Percentiles rank a stretch among this genome's conserved stretches.
Evolutionary conservation across 2,329 filamentous ascomycete genomes (phyloP).

Genomic region (Trichoderma afroharzianum): DNA sequence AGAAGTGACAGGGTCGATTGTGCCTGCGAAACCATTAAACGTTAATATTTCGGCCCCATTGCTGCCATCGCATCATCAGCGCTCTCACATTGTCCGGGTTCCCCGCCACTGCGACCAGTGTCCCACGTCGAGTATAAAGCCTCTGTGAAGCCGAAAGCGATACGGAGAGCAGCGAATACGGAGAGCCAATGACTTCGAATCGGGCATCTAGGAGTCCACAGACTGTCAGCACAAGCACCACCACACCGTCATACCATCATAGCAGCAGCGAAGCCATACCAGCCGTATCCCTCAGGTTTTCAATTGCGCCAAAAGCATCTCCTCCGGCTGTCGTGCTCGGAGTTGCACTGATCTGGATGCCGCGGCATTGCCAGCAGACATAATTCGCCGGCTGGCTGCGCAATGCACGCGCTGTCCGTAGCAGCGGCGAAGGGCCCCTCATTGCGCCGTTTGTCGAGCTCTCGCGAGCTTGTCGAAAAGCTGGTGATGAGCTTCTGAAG

Average conservation of each 20-base stretch:
- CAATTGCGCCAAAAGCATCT: slow-evolving; percentile 54
- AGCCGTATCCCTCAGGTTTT: slow-evolving; percentile 45
- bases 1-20: slow-evolving; percentile 86
- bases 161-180: slow-evolving; percentile 91
- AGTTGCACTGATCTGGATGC: slow-evolving; percentile 60
- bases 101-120: slow-evolving; percentile 83
- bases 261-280: slow-evolving; percentile 37
- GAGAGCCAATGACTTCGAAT: slow-evolving; percentile 89
- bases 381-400: slow-evolving; percentile 32
- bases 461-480: slow-evolving; percentile 4
- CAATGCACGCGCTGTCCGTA: slow-evolving; percentile 34
- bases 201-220: slow-evolving; percentile 68
- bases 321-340: slow-evolving; percentile 50
- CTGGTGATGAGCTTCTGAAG: background rate
- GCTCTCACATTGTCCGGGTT: slow-evolving; percentile 75
- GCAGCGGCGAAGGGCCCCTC: slow-evolving; percentile 42
- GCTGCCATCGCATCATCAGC: background rate
- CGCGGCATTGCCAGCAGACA: slow-evolving; percentile 54
- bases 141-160: slow-evolving; percentile 89
- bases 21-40: slow-evolving; percentile 49
- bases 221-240: background rate
- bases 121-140: slow-evolving; percentile 88
- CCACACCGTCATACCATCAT: background rate
- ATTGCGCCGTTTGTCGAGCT: slow-evolving; percentile 30
- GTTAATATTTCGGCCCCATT: background rate